phyloP scores from a whole-genome alignment of 2,329 filamentous ascomycete species.

The Phialophora tarda region DNA sequence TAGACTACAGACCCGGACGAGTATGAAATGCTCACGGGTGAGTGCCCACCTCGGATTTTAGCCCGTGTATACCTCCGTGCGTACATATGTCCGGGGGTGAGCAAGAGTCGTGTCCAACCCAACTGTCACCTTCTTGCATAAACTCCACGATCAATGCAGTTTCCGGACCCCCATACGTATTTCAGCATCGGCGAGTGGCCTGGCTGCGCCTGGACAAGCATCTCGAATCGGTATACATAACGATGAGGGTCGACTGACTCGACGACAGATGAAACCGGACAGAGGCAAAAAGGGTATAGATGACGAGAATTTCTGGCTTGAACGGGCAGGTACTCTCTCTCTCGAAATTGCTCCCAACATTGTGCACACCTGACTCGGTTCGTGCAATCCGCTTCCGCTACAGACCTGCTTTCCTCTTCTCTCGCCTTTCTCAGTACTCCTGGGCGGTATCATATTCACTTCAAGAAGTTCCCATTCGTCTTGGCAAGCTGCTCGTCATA shows the following conservation, averaged over 20 bases:
- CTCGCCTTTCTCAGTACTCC: neutral
- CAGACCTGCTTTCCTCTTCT: neutral
- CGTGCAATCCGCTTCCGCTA: neutral
- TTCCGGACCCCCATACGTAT: neutral
- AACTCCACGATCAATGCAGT: neutral
- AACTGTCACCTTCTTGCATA: neutral
- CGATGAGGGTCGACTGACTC: neutral
- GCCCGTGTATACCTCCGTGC: neutral
- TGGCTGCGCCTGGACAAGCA: neutral
- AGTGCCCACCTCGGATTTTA: neutral
- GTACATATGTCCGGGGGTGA: conserved; percentile 4
- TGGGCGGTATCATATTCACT: conserved; percentile 31
- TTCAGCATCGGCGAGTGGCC: neutral
- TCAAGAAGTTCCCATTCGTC: conserved; percentile 57
- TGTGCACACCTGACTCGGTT: neutral
- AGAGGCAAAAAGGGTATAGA: neutral
- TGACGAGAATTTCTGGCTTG: neutral
- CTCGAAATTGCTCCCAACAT: neutral
- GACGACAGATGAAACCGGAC: neutral
- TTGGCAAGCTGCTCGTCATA: conserved; percentile 61
- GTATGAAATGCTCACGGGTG: neutral
- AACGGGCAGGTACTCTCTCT: neutral
- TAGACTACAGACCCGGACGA: neutral
- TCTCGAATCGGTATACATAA: neutral
- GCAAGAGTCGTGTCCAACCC: neutral